Conservation (phyloP, 352 stramenopile genomes). For the Poterioochromonas sp. region DNA sequence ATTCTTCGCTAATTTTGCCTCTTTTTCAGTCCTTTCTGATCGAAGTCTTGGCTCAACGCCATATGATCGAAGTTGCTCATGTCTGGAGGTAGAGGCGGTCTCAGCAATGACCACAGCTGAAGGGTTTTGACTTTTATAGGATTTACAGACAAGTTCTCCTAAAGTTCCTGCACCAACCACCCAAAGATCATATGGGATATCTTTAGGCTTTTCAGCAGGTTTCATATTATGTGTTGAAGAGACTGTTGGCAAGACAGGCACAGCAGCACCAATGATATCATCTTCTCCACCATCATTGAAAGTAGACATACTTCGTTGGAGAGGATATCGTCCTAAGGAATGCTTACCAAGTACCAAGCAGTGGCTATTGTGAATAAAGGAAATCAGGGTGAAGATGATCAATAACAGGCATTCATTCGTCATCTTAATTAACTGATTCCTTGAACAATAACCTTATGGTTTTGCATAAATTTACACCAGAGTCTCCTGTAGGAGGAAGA, state of each 20-base stretch:
- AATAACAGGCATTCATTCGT: too few relatives aligned
- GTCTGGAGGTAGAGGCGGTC: background rate
- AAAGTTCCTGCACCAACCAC: slow-evolving; percentile 11
- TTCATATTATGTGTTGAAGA: background rate
- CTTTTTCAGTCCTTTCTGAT: background rate
- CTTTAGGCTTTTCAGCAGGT: background rate
- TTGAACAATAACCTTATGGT: too few relatives aligned
- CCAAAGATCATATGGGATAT: slow-evolving; percentile 7
- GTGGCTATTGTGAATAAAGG: too few relatives aligned
- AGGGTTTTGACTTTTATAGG: background rate
- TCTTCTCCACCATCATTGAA: background rate
- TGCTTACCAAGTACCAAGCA: too few relatives aligned
- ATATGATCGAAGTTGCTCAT: background rate
- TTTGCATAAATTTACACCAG: too few relatives aligned
- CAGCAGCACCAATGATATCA: background rate
- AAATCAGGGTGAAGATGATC: too few relatives aligned
- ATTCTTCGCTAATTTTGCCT: background rate
- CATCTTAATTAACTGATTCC: too few relatives aligned
- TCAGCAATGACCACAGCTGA: background rate
- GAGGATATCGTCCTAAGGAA: too few relatives aligned
- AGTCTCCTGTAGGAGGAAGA: too few relatives aligned
- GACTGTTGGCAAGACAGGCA: background rate
- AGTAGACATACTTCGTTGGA: too few relatives aligned
- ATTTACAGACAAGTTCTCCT: background rate
- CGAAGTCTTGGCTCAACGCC: background rate